phyloP scores from a whole-genome alignment of 2,329 filamentous ascomycete species.

The Sporothrix luriei region DNA sequence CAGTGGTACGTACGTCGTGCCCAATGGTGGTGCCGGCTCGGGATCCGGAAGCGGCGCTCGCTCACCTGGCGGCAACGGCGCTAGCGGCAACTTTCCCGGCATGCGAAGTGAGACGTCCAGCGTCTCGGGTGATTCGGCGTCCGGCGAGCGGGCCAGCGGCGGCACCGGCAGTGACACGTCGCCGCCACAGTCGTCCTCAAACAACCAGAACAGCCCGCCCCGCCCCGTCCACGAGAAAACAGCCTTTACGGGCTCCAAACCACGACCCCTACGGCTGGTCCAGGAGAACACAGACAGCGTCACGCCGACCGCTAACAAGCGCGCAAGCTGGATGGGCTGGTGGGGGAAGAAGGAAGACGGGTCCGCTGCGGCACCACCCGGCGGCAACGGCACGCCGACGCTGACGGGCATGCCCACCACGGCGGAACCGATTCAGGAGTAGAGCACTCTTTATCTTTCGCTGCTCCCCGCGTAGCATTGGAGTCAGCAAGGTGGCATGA shows the following conservation, averaged over 20 bases:
- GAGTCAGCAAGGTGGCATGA: background rate
- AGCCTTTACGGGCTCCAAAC: conserved; percentile 68
- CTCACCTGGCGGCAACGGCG: conserved; percentile 43
- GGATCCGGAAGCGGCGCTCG: conserved; percentile 51
- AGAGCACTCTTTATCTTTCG: conserved; percentile 17
- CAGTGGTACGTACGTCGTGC: conserved; percentile 24
- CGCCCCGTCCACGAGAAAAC: conserved; percentile 56
- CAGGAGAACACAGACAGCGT: conserved; percentile 68
- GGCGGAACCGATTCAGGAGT: conserved; percentile 34
- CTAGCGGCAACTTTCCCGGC: conserved; percentile 68
- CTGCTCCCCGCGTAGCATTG: conserved; percentile 13
- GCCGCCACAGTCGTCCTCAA: conserved; percentile 47
- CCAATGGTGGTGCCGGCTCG: conserved; percentile 42
- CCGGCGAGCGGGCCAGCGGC: conserved; percentile 48
- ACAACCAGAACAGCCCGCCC: conserved; percentile 54
- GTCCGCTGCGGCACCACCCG: background rate
- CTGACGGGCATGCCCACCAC: conserved; percentile 23
- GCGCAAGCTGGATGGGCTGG: conserved; percentile 68
- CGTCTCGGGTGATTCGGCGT: conserved; percentile 64
- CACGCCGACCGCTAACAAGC: conserved; percentile 55
- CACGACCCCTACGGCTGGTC: conserved; percentile 82
- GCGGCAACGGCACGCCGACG: background rate
- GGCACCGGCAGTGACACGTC: conserved; percentile 44
- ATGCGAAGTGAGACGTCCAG: conserved; percentile 67
- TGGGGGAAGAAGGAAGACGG: conserved; percentile 54